Evolutionary conservation across 495 filamentous ascomycete species (phyloP).

Genomic region (Tuber magnatum): DNA sequence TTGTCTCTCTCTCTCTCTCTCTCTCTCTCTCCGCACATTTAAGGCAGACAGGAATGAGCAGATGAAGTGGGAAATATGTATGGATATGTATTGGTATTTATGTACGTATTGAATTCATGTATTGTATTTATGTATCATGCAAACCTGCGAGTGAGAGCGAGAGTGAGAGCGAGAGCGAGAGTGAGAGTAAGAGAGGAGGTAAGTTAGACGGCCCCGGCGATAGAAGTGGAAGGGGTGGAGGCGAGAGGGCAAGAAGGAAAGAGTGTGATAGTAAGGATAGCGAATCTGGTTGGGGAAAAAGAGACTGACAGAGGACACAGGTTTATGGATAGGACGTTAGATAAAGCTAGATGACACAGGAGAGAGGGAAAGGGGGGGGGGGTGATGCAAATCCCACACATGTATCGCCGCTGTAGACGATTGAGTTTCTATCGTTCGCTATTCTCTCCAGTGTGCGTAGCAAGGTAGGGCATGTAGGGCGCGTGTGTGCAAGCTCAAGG

Average conservation of each 20-base stretch:
- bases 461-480: slow-evolving; percentile 3
- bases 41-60: not conserved
- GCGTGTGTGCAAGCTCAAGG: not conserved
- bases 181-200: no score
- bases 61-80: slow-evolving; percentile 3
- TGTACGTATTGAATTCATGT: slow-evolving; percentile 6
- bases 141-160: not conserved
- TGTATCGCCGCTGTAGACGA: not conserved
- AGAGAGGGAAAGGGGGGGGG: not conserved
- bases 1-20: not conserved
- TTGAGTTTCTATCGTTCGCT: not conserved
- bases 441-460: slow-evolving; percentile 5
- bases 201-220: not conserved
- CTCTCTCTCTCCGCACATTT: not conserved
- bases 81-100: slow-evolving; percentile 6
- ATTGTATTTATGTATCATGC: slow-evolving; percentile 2
- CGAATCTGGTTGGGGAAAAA: not conserved
- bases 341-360: slow-evolving; percentile 3
- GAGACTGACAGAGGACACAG: not conserved
- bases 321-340: not conserved
- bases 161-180: not conserved
- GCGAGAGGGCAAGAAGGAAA: not conserved
- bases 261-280: slow-evolving; percentile 1
- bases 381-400: not conserved
- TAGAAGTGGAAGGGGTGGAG: not conserved